Evolutionary conservation across 768 basidiomycete genomes (phyloP), one percentile per base, ranked within the genome.

Genomic region (Hirschioporus abietinus): DNA sequence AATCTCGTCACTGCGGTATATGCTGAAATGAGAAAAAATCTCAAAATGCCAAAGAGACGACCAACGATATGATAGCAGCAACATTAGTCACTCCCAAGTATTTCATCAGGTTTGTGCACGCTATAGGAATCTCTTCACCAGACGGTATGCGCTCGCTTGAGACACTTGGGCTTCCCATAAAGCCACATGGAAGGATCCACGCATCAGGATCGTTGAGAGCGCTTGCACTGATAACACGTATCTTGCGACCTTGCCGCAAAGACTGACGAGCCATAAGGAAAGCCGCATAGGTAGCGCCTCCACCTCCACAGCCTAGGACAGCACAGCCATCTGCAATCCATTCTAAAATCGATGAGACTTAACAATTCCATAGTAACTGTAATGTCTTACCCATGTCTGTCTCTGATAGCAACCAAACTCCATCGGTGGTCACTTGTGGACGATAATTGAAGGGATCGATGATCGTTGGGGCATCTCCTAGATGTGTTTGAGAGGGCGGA

Each of bases 251-350:
- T 25, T 78, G 76, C 5, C 86, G 78, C 1, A 88, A 74, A 67
- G 86, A 78, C 69, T 88, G 83, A 42, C 85, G 78, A 8, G 81
- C 75, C 69, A 81, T 81, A 2, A 88, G 73, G 70, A 81, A 87
- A 1, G 78, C 73, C 20, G 83, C 81, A 68, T 86, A 81, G 0
- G 88, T 84, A 1, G 82, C 81, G 7, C 88, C 88, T 1, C 88
- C 88, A 30, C 88, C 88, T 1, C 88, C 88, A 20, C 82, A 84
- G 0, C 88, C 88, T 1, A 89, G 77, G 57, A 89, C 78, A 57
- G 84, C 85, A 64, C 87, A 87, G 34, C 88, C 88, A 64, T 86
- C 84, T 26, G 85, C 81, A 60, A 89, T 84, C 78, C 85, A 89
- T 65, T 85, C 84, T 52, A 10, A 12, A 52, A 52, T 6, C 20